Base-by-base conservation (phyloP, 2,329 filamentous ascomycete genomes). In the Colletotrichum sidae region DNA sequence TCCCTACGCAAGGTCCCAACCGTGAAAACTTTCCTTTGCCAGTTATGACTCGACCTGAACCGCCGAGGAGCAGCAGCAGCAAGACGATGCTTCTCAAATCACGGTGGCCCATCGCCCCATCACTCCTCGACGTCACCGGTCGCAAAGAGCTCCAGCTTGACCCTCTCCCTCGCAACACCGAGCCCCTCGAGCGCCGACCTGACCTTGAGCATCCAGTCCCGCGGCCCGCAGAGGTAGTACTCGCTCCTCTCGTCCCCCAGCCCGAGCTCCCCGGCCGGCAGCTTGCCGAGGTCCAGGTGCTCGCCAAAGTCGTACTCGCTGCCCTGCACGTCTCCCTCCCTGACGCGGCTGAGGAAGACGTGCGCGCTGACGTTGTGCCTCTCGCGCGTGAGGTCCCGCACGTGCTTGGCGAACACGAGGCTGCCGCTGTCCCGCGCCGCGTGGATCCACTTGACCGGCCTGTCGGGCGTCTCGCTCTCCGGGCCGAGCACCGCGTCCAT, bases 181-280 rank as follows among this genome's bases (percentile, higher is more conserved):
- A 80, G 76, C 3, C 71, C 78, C 69, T 82, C 77, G 61, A 94
- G 78, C 69, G 79, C 82, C 8, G 77, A 75, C 68, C 86, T 80
- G 25, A 86, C 79, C 42, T 87, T 84, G 9, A 83, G 71, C 92
- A 94, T 94, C 80, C 93, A 94, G 8, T 75, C 73, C 65, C 84
- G 82, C 0, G 92, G 91, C 0, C 92, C 92, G 72, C 92, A 94
- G 57, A 92, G 78, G 70, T 86, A 94, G 75, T 93, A 94, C 71
- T 88, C 81, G 0, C 92, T 82, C 47, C 77, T 77, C 1, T 76
- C 54, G 69, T 90, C 79, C 17, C 81, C 78, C 1, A 89, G 73
- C 69, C 83, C 86, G n/a, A 94, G 77, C 1, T 77, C 72, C 8
- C 85, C 79, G 33, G 77, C 74, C 68, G 86, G 82, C 42, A 92